Conservation (phyloP, 2,329 filamentous ascomycete genomes). For the Trichoderma afroharzianum region DNA sequence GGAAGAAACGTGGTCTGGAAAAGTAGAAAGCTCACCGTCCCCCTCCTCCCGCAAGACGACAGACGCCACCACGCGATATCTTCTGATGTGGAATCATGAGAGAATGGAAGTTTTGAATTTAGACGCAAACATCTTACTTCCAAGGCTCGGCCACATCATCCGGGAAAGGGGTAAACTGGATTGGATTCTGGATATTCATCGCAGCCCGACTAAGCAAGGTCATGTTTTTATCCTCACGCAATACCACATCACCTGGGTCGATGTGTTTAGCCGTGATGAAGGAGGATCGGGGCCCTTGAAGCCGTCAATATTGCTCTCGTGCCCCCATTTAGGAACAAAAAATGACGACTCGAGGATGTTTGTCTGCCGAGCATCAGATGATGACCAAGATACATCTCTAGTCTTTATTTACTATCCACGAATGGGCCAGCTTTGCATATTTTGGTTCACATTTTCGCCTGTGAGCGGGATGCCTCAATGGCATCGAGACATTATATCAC, state of each 20-base stretch:
- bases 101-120: conserved; percentile 37
- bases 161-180: conserved; percentile 29
- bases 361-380: conserved; percentile 25
- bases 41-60: conserved; percentile 13
- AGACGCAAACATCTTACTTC: conserved; percentile 29
- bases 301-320: conserved; percentile 28
- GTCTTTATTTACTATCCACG: conserved; percentile 35
- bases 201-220: conserved; percentile 42
- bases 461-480: conserved; percentile 32
- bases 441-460: conserved; percentile 32
- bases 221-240: conserved; percentile 60
- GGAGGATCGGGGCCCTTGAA: conserved; percentile 16
- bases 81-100: conserved; percentile 38
- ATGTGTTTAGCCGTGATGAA: conserved; percentile 30
- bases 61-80: conserved; percentile 19
- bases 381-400: conserved; percentile 25
- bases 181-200: conserved; percentile 53
- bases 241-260: conserved; percentile 47
- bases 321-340: conserved; percentile 28
- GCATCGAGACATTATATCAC: conserved; percentile 34
- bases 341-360: conserved; percentile 30
- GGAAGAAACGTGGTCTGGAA: conserved; percentile 27
- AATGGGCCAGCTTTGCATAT: conserved; percentile 32
- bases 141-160: conserved; percentile 27
- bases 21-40: conserved; percentile 21